Evolutionary conservation across 306 rosid species (phyloP), one percentile per base, ranked within the genome.

Genomic region (Aeschynomene evenia): DNA sequence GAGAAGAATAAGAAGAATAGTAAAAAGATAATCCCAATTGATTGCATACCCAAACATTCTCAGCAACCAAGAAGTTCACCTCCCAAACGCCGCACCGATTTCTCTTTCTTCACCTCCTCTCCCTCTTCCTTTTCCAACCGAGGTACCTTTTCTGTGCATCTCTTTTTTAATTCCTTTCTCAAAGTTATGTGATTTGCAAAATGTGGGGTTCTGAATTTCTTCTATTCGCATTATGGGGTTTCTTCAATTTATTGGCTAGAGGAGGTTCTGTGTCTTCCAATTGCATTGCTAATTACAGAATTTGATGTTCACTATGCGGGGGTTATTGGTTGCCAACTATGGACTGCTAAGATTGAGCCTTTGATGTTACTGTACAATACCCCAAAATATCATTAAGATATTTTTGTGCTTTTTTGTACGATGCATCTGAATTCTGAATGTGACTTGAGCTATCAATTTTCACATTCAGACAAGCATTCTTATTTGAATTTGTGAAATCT

Each of bases 61-160:
- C 89, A 82, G 57, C 86, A 88, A 46, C 95, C 83, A 2, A 77
- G 95, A 78, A 88, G 91, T 77, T 82, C 91, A 21, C 86, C 78
- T 33, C 91, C 95, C 18, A 88, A 72, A 68, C 85, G 85, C 70
- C 85, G 85, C 82, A 77, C 82, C 49, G 82, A 81, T 77, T 81
- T 81, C 73, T 81, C 82, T 6, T 39, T 72, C 3, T 81, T 81
- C 34, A 36, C 19, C 4, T 62, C 63, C 53, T 16, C 21, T 43
- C 63, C 78, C 2, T 68, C 70, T 31, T 68, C 81, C 13, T 40
- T 80, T 39, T 66, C 75, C 50, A 80, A 59, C 33, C 71, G 50
- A 18, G 76, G 81, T 76, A 52, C 9, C 46, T 10, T 53, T 21
- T 52, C 59, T 66, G 0, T 54, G 6, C 28, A 14, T 16, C 22